A percentile compares a stretch with the other conserved stretches of the same genome.
Evolutionary conservation across 2,329 filamentous ascomycete species (phyloP).

Genomic region (Sphaerostilbella broomeana): DNA sequence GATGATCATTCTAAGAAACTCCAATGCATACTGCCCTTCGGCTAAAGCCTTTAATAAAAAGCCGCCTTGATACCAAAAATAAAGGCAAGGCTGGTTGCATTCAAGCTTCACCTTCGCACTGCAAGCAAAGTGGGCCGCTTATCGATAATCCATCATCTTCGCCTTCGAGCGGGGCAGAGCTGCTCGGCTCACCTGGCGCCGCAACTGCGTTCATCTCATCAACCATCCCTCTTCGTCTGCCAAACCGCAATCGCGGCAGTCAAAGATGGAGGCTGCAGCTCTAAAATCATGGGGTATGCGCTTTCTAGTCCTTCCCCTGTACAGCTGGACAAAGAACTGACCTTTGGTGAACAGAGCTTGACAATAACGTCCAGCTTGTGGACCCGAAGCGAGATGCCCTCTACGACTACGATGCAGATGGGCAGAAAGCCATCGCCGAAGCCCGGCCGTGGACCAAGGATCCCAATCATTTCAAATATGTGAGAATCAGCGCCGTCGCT

Average conservation of each 20-base stretch:
- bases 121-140: too few species aligned
- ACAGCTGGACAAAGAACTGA: background rate
- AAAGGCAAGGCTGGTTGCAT: too few species aligned
- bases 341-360: slow-evolving; percentile 57
- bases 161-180: slow-evolving; percentile 10
- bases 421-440: slow-evolving; percentile 59
- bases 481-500: slow-evolving; percentile 88
- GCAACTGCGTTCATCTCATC: slow-evolving; percentile 1
- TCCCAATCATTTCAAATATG: slow-evolving; percentile 83
- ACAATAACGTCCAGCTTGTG: slow-evolving; percentile 77
- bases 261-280: slow-evolving; percentile 21
- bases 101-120: too few species aligned
- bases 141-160: slow-evolving; percentile 7
- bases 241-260: slow-evolving; percentile 1
- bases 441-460: slow-evolving; percentile 70
- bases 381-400: slow-evolving; percentile 85
- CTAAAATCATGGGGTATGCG: slow-evolving; percentile 24
- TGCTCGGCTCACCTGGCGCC: too few species aligned
- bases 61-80: too few species aligned
- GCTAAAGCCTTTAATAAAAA: too few species aligned
- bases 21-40: too few species aligned
- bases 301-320: background rate
- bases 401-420: slow-evolving; percentile 69
- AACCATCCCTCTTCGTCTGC: slow-evolving; percentile 5
- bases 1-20: too few species aligned